Evolutionary conservation across 2,329 filamentous ascomycete species (phyloP).

Genomic region (Fusarium luffae): DNA sequence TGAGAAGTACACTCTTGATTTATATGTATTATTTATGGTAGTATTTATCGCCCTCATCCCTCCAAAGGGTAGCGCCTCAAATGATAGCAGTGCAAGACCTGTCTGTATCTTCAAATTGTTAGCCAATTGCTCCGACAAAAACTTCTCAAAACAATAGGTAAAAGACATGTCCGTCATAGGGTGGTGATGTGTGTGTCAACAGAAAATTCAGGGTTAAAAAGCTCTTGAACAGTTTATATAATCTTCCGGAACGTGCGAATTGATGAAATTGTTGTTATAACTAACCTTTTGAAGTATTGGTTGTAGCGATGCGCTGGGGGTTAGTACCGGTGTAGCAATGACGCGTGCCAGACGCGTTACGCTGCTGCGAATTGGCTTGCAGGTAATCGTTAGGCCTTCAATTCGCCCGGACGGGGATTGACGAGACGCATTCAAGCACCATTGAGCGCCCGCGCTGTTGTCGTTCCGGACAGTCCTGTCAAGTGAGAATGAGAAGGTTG

Average conservation of each 20-base stretch:
- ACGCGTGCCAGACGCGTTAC: neutral
- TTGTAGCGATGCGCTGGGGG: rapidly evolving
- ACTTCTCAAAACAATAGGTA: slow-evolving; percentile 37
- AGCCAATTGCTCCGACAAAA: slow-evolving; percentile 53
- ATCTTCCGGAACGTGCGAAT: slow-evolving; percentile 58
- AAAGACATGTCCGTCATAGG: slow-evolving; percentile 62
- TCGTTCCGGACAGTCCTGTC: neutral
- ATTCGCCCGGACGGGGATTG: neutral
- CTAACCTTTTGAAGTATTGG: slow-evolving; percentile 57
- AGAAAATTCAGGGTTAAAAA: slow-evolving; percentile 75
- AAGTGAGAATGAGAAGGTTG: neutral
- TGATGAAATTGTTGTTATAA: slow-evolving; percentile 31
- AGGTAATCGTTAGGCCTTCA: neutral
- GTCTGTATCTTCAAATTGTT: slow-evolving; percentile 47
- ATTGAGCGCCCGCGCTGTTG: neutral
- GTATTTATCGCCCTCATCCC: too few species aligned
- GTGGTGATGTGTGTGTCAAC: slow-evolving; percentile 69
- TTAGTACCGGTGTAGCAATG: neutral
- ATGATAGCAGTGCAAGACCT: too few species aligned
- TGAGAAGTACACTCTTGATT: too few species aligned
- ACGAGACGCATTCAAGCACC: neutral
- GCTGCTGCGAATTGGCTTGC: neutral
- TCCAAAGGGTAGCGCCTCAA: too few species aligned
- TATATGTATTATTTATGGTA: too few species aligned
- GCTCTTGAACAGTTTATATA: slow-evolving; percentile 67